phyloP scores from a whole-genome alignment of 2,329 filamentous ascomycete genomes.

The Colletotrichum spaethianum region DNA sequence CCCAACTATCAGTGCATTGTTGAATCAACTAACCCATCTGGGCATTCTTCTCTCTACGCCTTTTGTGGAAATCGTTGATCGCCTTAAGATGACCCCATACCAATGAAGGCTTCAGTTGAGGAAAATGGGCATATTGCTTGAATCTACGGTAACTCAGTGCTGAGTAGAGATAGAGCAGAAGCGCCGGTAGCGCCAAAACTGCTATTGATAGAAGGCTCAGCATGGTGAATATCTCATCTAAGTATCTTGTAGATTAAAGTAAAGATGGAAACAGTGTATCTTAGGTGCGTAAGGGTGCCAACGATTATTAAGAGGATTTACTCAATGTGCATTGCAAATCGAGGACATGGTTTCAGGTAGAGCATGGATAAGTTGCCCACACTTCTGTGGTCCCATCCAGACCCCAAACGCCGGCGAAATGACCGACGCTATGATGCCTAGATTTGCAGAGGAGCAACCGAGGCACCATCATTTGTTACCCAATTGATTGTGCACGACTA shows the following conservation, averaged over 20 bases:
- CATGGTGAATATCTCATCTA: slow-evolving; percentile 3
- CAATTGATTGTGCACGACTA: too few relatives aligned
- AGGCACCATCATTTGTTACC: neutral
- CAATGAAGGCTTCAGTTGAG: slow-evolving; percentile 36
- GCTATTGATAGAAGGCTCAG: neutral
- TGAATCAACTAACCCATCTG: slow-evolving; percentile 16
- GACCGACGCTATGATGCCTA: slow-evolving; percentile 6
- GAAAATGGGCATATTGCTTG: slow-evolving; percentile 33
- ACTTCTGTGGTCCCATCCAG: neutral
- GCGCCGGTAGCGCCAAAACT: slow-evolving; percentile 22
- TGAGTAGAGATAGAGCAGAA: slow-evolving; percentile 28
- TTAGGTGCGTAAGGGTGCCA: neutral
- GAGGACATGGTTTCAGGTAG: slow-evolving; percentile 19
- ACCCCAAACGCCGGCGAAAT: neutral
- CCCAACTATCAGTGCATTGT: neutral
- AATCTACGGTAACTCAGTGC: slow-evolving; percentile 32
- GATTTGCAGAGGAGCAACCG: neutral
- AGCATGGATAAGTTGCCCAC: slow-evolving; percentile 2
- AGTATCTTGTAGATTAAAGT: neutral
- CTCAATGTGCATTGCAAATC: neutral
- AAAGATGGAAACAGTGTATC: neutral
- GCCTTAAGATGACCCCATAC: slow-evolving; percentile 38
- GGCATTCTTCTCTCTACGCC: slow-evolving; percentile 10
- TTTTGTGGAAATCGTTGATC: slow-evolving; percentile 9
- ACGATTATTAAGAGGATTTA: neutral